These are phyloP conservation scores for Lodderomyces orthopsilosis DNA, from an alignment of 1,139 yeast species.

Conservation along the genomic window DNA sequence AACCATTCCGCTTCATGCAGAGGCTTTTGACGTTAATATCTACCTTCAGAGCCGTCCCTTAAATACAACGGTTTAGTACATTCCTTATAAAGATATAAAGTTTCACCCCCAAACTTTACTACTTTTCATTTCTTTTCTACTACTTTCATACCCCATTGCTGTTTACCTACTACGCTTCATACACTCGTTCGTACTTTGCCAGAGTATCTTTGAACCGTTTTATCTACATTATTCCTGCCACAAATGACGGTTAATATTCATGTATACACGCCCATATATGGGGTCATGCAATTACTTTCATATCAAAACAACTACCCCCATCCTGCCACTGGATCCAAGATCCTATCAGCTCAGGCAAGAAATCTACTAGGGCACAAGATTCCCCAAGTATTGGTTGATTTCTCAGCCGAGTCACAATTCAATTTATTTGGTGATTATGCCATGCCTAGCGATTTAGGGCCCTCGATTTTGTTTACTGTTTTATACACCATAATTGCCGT, in stretches of 20 bases:
- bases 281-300: constrained; percentile 27
- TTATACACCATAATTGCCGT: constrained; percentile 49
- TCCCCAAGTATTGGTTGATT: constrained; percentile 35
- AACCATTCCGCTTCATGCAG: background rate
- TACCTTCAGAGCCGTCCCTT: background rate
- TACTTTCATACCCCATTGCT: background rate
- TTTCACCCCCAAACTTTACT: too few species aligned
- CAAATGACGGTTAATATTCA: constrained; percentile 5
- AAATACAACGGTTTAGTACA: background rate
- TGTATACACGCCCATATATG: constrained; percentile 25
- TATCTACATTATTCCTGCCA: background rate
- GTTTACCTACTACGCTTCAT: background rate
- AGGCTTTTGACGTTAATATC: background rate
- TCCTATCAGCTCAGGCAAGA: constrained; percentile 29
- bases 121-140: background rate
- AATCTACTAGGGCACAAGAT: constrained; percentile 23
- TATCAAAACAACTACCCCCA: constrained; percentile 43
- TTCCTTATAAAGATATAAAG: background rate
- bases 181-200: background rate
- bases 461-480: constrained; percentile 57
- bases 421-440: constrained; percentile 72
- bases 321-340: constrained; percentile 48
- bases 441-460: constrained; percentile 52
- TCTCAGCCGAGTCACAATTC: constrained; percentile 41
- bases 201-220: background rate